These are phyloP conservation scores for Ceratobasidium sp. DNA, from an alignment of 1,284 basidiomycete species.

Conservation along the genomic window DNA sequence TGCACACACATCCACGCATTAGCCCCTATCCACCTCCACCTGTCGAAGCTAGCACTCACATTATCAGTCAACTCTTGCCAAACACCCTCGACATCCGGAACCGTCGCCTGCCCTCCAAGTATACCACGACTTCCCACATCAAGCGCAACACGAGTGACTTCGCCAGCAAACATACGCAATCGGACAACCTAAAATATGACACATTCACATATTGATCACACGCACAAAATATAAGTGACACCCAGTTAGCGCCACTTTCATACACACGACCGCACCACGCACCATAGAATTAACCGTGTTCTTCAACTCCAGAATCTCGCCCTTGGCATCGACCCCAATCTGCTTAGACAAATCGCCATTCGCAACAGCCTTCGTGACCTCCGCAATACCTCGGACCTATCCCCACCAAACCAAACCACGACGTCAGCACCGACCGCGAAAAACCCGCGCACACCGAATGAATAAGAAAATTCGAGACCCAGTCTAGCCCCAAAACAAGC, in stretches of 20 bases:
- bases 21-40: slow-evolving; percentile 46
- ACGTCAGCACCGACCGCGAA: neutral
- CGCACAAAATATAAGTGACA: no score
- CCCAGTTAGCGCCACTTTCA: neutral
- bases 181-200: slow-evolving; percentile 69
- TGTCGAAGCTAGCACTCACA: slow-evolving; percentile 66
- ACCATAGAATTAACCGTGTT: slow-evolving; percentile 99
- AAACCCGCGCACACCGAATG: neutral
- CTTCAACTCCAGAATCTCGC: slow-evolving; percentile 97
- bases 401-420: neutral
- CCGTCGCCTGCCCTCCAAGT: slow-evolving; percentile 91
- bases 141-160: slow-evolving; percentile 95
- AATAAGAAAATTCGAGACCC: neutral
- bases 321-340: slow-evolving; percentile 96
- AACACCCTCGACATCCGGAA: slow-evolving; percentile 95
- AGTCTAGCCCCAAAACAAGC: neutral
- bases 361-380: slow-evolving; percentile 98
- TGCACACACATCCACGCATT: slow-evolving; percentile 53
- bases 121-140: slow-evolving; percentile 94
- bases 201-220: slow-evolving; percentile 8
- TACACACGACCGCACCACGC: no score
- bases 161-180: slow-evolving; percentile 90
- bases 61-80: slow-evolving; percentile 94
- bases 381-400: slow-evolving; percentile 89
- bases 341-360: slow-evolving; percentile 95